Percentiles rank a stretch among this genome's conserved stretches.
phyloP scores from a whole-genome alignment of 2,329 filamentous ascomycete species.

The Pleurostoma richardsiae region DNA sequence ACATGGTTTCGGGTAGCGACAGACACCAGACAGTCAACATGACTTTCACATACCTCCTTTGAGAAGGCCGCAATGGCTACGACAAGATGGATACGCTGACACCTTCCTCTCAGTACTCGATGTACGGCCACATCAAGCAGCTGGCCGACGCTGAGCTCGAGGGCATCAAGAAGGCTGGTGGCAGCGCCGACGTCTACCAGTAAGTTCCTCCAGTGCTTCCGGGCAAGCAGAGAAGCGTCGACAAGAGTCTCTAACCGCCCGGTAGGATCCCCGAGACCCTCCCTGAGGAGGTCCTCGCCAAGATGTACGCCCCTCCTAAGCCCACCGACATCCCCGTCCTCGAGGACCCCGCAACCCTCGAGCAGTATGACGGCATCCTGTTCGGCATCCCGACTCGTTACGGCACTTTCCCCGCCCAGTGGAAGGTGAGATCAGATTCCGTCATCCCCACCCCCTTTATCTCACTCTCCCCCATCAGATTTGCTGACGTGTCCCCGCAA shows the following conservation, averaged over 20 bases:
- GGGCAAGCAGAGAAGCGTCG: no score
- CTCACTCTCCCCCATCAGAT: background rate
- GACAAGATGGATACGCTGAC: background rate
- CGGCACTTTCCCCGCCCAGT: slow-evolving; percentile 96
- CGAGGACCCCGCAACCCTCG: slow-evolving; percentile 52
- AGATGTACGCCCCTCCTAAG: slow-evolving; percentile 89
- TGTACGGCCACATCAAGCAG: slow-evolving; percentile 85
- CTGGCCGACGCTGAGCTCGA: slow-evolving; percentile 86
- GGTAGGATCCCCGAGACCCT: slow-evolving; percentile 81
- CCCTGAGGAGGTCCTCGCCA: slow-evolving; percentile 70
- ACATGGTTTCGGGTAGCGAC: background rate
- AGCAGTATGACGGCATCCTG: slow-evolving; percentile 81
- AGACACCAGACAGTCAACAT: background rate
- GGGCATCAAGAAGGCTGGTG: slow-evolving; percentile 84
- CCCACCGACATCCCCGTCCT: slow-evolving; percentile 60
- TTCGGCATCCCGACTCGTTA: slow-evolving; percentile 94
- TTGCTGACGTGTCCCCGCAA: background rate
- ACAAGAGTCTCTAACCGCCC: background rate
- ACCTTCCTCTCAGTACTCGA: slow-evolving; percentile 63
- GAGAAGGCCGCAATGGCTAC: background rate
- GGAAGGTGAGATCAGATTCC: slow-evolving; percentile 52
- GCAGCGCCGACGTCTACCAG: slow-evolving; percentile 78
- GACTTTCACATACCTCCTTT: background rate
- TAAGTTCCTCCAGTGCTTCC: slow-evolving; percentile 28
- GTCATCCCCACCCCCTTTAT: background rate